Base-by-base conservation (phyloP, 192 early-diverging fungal genomes). In the Podila horticola region DNA sequence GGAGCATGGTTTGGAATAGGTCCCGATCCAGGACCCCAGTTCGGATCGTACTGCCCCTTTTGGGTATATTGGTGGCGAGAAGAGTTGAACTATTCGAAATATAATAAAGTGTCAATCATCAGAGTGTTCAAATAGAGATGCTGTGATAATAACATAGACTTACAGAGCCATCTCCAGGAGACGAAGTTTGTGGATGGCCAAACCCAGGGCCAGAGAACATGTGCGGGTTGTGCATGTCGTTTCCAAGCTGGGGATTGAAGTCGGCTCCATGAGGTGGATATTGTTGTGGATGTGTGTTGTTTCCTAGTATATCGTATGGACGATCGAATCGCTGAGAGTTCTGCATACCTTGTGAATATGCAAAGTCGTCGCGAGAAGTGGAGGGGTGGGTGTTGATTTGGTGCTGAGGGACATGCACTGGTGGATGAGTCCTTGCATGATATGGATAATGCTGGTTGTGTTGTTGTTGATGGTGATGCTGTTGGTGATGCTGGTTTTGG, bases 401-500 rank as follows among this genome's bases (percentile, higher is more conserved):
- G 7, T 67, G 55, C 9, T 59, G 66, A 29, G 59, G 20, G 26
- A 29, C 30, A 38, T 81, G 77, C 60, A 65, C 49, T 15, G 72
- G 77, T 9, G 77, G 71, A 48, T 81, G 66, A 17, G 70, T 73
- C 28, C 77, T 62, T 28, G 77, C 30, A 30, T 81, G 77, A 58
- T 68, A 60, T 22, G 60, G 66, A 34, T 67, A 70, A 22, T 81
- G 77, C 4, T 58, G 67, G n/a, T 81, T 65, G 34, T 55, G 66
- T 58, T 67, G 74, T 48, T 74, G 73, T 7, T 77, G 69, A 61
- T 64, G 49, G 41, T 0, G 22, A 24, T 70, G 62, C 12, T 67
- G 75, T 12, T 79, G 45, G 64, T 48, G 6, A 33, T 52, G 64
- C 12, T 71, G 50, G 17, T 26, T n/a, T 22, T 64, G 57, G 64